Conservation (phyloP, 2,329 filamentous ascomycete genomes). For the Pestalotiopsis sp. region DNA sequence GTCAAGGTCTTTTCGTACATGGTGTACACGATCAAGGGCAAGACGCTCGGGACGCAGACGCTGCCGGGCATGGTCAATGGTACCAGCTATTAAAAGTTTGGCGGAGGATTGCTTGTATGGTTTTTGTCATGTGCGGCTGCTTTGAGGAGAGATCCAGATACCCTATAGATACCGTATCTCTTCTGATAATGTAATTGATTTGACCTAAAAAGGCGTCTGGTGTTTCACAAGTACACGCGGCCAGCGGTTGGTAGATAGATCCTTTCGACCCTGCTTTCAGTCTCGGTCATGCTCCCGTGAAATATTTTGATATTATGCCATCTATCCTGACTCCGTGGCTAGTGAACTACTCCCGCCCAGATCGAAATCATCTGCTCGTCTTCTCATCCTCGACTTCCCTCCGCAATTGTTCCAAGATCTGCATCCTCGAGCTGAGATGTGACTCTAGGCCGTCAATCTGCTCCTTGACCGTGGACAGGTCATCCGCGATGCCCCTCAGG, state of each 20-base stretch:
- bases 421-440: conserved; percentile 78
- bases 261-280: not conserved
- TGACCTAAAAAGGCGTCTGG: not conserved
- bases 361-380: conserved; percentile 45
- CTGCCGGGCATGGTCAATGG: conserved; percentile 51
- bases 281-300: not conserved
- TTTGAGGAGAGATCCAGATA: conserved; percentile 4
- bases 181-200: not conserved
- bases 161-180: not conserved
- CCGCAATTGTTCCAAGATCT: conserved; percentile 74
- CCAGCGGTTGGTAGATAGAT: too few relatives aligned
- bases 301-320: not conserved
- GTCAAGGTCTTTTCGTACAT: conserved; percentile 53
- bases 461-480: conserved; percentile 88
- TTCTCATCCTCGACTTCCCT: conserved; percentile 89
- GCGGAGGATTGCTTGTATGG: not conserved
- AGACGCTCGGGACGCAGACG: conserved; percentile 49
- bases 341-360: not conserved
- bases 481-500: conserved; percentile 78
- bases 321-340: not conserved
- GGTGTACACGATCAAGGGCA: conserved; percentile 55
- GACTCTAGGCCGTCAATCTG: conserved; percentile 89
- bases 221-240: not conserved
- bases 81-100: conserved; percentile 41
- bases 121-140: not conserved